A percentile compares a stretch with the other conserved stretches of the same genome.
These are phyloP conservation scores for Cladosporium colombiae DNA, from an alignment of 2,329 filamentous ascomycete species.

Conservation along the genomic window DNA sequence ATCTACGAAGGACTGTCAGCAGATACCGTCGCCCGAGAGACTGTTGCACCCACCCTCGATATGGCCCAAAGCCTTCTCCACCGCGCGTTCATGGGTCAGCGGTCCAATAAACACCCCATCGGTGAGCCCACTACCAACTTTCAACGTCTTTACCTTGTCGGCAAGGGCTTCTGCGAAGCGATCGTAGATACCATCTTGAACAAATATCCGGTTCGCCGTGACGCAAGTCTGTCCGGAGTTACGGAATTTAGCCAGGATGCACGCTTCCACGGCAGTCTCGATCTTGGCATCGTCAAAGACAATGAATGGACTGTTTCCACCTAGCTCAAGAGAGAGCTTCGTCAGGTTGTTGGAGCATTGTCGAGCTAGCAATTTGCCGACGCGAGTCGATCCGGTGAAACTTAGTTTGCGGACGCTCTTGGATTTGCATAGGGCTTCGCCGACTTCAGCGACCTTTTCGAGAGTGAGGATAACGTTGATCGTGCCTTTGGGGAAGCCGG, in stretches of 20 bases:
- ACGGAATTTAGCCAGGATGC: conserved; percentile 34
- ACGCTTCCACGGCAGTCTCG: conserved; percentile 30
- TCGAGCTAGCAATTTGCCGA: conserved; percentile 35
- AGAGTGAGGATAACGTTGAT: conserved; percentile 33
- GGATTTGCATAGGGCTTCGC: conserved; percentile 27
- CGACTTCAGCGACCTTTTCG: conserved; percentile 28
- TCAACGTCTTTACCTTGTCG: conserved; percentile 34
- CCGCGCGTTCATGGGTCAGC: conserved; percentile 8
- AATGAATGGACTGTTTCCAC: conserved; percentile 38
- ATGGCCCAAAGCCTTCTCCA: conserved; percentile 22
- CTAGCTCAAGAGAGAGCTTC: conserved; percentile 35
- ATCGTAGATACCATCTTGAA: conserved; percentile 55
- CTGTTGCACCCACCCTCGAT: conserved; percentile 7
- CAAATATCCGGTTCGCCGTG: conserved; percentile 51
- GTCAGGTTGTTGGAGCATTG: conserved; percentile 32
- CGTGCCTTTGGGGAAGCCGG: conserved; percentile 32
- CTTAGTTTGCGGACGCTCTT: conserved; percentile 33
- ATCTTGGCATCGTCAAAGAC: conserved; percentile 39
- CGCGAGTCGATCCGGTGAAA: conserved; percentile 36
- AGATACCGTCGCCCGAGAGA: background rate
- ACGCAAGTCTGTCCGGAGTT: conserved; percentile 36
- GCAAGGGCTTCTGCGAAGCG: conserved; percentile 58
- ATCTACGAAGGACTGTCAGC: conserved; percentile 37
- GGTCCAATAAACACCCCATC: conserved; percentile 22
- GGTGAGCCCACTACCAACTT: conserved; percentile 25